A percentile compares a stretch with the other conserved stretches of the same genome.
Conservation (phyloP, 2,329 filamentous ascomycete species). For the Curvularia eragrostidis region DNA sequence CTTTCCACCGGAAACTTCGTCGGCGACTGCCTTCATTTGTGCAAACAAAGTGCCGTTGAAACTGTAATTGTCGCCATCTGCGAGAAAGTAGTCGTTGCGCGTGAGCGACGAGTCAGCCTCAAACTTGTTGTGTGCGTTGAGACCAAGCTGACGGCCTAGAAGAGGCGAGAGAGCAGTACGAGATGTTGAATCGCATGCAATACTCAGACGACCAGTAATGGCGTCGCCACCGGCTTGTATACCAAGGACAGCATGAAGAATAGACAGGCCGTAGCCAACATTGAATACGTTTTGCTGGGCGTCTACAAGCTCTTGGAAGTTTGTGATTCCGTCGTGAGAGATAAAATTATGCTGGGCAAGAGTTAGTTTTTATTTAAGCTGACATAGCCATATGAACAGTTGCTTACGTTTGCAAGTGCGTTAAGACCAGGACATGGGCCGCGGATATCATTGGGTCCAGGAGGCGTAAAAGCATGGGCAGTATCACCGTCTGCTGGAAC, state of each 20-base stretch:
- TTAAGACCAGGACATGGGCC: constrained; percentile 54
- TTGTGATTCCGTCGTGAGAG: constrained; percentile 53
- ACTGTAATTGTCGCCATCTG: constrained; percentile 46
- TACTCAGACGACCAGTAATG: constrained; percentile 53
- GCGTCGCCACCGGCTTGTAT: constrained; percentile 52
- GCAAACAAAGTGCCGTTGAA: constrained; percentile 54
- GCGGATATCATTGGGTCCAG: constrained; percentile 32
- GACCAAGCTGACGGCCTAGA: constrained; percentile 50
- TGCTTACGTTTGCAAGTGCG: constrained; percentile 48
- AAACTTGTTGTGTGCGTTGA: constrained; percentile 56
- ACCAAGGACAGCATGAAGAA: constrained; percentile 50
- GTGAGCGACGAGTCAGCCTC: constrained; percentile 52
- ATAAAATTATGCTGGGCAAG: constrained; percentile 44
- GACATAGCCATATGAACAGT: neutral
- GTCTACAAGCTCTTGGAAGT: constrained; percentile 54
- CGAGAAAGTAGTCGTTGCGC: constrained; percentile 51
- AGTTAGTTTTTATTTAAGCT: neutral
- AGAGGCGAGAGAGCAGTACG: constrained; percentile 46
- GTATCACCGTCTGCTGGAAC: constrained; percentile 54
- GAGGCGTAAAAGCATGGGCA: constrained; percentile 33
- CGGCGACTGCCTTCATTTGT: constrained; percentile 46
- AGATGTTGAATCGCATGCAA: constrained; percentile 55
- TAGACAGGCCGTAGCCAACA: constrained; percentile 52
- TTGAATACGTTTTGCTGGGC: constrained; percentile 57
- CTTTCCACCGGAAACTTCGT: constrained; percentile 37